A percentile compares a stretch with the other conserved stretches of the same genome.
These are phyloP conservation scores for Suillus alpinus DNA, from an alignment of 768 basidiomycete species.

Conservation along the genomic window DNA sequence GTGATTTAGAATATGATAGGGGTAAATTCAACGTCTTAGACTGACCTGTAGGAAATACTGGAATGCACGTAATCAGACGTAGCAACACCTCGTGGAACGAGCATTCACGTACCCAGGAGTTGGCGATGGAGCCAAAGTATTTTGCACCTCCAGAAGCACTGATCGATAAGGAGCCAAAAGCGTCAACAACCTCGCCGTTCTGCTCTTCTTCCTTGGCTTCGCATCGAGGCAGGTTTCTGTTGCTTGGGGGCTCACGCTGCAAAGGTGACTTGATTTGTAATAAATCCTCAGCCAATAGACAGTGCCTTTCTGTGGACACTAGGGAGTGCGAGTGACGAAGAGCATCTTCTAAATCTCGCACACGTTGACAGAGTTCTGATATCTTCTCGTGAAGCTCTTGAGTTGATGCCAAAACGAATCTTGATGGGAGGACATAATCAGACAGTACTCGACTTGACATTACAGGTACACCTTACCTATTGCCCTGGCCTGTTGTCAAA, in stretches of 20 bases:
- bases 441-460: not conserved
- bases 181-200: constrained; percentile 69
- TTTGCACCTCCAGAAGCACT: constrained; percentile 69
- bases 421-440: constrained; percentile 22
- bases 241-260: constrained; percentile 56
- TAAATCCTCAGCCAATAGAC: constrained; percentile 68
- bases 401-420: constrained; percentile 77
- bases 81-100: constrained; percentile 7
- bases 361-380: constrained; percentile 64
- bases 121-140: constrained; percentile 74
- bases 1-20: constrained; percentile 10
- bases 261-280: constrained; percentile 74
- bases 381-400: constrained; percentile 85
- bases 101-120: constrained; percentile 59
- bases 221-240: constrained; percentile 35
- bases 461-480: constrained; percentile 47
- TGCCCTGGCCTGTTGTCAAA: constrained; percentile 78
- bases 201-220: constrained; percentile 60
- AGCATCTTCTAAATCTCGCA: constrained; percentile 74
- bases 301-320: constrained; percentile 59
- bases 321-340: constrained; percentile 58
- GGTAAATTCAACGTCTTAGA: constrained; percentile 4
- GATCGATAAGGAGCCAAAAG: constrained; percentile 78
- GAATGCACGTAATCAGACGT: constrained; percentile 12
- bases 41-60: constrained; percentile 76